Evolutionary conservation across 768 basidiomycete species (phyloP).

Genomic region (Fomitopsis pulvina): DNA sequence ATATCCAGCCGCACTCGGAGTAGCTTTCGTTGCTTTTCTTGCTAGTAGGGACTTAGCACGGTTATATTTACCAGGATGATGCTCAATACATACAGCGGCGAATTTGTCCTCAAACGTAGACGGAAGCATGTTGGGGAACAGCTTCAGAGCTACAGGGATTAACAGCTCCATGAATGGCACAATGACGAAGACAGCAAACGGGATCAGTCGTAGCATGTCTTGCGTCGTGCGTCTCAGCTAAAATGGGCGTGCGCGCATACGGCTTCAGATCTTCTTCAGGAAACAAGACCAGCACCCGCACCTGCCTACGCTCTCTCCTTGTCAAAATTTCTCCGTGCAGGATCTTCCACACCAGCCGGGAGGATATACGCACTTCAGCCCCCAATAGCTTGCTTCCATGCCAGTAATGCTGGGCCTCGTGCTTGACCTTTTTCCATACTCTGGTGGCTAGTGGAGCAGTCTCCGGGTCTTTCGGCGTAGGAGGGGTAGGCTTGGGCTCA

Average conservation of each 20-base stretch:
- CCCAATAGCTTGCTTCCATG: conserved; percentile 91
- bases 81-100: conserved; percentile 58
- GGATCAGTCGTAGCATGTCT: conserved; percentile 88
- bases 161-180: conserved; percentile 99
- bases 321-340: conserved; percentile 88
- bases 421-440: conserved; percentile 90
- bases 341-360: conserved; percentile 85
- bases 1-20: conserved; percentile 93
- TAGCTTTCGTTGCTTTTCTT: conserved; percentile 95
- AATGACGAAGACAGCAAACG: conserved; percentile 90
- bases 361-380: conserved; percentile 88
- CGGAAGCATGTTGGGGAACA: conserved; percentile 99
- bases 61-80: neutral
- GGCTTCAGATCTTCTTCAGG: too few relatives aligned
- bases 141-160: conserved; percentile 89
- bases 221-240: conserved; percentile 90
- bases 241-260: too few relatives aligned
- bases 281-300: too few relatives aligned
- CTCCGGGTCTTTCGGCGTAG: conserved; percentile 29
- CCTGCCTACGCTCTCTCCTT: conserved; percentile 90
- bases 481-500: conserved; percentile 44
- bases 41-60: conserved; percentile 36
- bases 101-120: conserved; percentile 98
- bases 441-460: conserved; percentile 46
- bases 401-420: conserved; percentile 96